Evolutionary conservation across 306 rosid genomes (phyloP).

Genomic region (Sesbania bispinosa): DNA sequence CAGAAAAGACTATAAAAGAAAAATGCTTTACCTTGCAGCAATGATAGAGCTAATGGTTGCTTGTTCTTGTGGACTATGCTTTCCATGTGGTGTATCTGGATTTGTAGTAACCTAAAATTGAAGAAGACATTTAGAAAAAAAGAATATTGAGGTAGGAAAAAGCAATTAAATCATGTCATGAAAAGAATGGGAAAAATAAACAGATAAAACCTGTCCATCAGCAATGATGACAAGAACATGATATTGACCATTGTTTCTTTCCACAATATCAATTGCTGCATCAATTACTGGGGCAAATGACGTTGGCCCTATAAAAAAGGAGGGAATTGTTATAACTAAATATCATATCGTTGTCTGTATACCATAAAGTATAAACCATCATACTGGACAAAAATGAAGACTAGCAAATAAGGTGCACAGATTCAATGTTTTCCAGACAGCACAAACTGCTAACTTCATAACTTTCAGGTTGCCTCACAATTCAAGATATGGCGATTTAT

Average conservation of each 20-base stretch:
- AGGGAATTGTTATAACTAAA: neutral
- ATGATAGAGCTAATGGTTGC: constrained; percentile 71
- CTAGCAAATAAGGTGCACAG: neutral
- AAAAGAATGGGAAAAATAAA: neutral
- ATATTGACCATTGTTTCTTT: constrained; percentile 75
- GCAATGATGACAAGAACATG: constrained; percentile 97
- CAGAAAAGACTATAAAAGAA: constrained; percentile 5
- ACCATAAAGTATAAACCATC: no score
- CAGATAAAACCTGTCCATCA: constrained; percentile 82
- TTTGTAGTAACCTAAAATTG: constrained; percentile 70
- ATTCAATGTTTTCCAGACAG: neutral
- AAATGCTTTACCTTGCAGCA: constrained; percentile 73
- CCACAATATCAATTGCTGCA: constrained; percentile 84
- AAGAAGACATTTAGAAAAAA: neutral
- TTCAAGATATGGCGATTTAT: neutral
- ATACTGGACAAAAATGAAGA: neutral
- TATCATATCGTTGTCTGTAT: neutral
- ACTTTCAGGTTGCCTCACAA: neutral
- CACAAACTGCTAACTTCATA: neutral
- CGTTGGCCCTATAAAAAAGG: constrained; percentile 69
- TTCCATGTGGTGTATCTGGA: constrained; percentile 64
- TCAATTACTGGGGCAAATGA: constrained; percentile 87
- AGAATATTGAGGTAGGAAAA: neutral
- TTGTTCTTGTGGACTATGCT: constrained; percentile 74
- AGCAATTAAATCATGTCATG: neutral